phyloP scores from a whole-genome alignment of 441 rosid genomes.

The Brassica balearica region DNA sequence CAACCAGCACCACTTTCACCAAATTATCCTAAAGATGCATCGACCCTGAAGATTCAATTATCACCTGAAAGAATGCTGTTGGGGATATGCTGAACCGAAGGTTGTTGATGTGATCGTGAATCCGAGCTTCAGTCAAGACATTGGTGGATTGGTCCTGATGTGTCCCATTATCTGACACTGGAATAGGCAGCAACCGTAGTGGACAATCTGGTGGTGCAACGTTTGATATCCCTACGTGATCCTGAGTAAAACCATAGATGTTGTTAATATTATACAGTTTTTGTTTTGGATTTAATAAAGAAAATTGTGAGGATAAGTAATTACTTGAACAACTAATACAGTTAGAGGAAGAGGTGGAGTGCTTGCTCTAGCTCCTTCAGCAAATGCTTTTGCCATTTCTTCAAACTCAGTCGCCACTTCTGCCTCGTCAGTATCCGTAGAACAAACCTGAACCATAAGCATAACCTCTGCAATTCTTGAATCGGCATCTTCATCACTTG shows the following conservation, averaged over 20 bases:
- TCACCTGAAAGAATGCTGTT: slow-evolving; percentile 92
- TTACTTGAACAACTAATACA: slow-evolving; percentile 90
- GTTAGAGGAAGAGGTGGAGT: slow-evolving; percentile 79
- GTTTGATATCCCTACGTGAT: slow-evolving; percentile 96
- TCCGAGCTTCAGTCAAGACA: slow-evolving; percentile 69
- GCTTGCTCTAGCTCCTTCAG: slow-evolving; percentile 67
- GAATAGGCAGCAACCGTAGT: slow-evolving; percentile 58
- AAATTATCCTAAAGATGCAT: slow-evolving; percentile 9
- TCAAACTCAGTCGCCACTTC: slow-evolving; percentile 62
- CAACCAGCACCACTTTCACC: not conserved
- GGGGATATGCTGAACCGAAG: slow-evolving; percentile 90
- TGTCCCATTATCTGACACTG: slow-evolving; percentile 48
- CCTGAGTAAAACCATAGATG: slow-evolving; percentile 49
- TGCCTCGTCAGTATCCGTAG: slow-evolving; percentile 58
- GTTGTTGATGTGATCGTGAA: slow-evolving; percentile 80
- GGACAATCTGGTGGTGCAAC: slow-evolving; percentile 90
- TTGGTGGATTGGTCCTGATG: slow-evolving; percentile 38
- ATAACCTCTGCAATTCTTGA: slow-evolving; percentile 77
- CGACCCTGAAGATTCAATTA: slow-evolving; percentile 29
- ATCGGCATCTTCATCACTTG: slow-evolving; percentile 52
- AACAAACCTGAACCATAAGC: slow-evolving; percentile 89
- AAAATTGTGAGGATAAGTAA: slow-evolving; percentile 17
- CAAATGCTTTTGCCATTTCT: slow-evolving; percentile 74
- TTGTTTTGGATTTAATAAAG: not conserved
- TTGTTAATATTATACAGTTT: not conserved